Conservation (phyloP, 2,329 filamentous ascomycete genomes). For the Neocatenulostroma microsporum region DNA sequence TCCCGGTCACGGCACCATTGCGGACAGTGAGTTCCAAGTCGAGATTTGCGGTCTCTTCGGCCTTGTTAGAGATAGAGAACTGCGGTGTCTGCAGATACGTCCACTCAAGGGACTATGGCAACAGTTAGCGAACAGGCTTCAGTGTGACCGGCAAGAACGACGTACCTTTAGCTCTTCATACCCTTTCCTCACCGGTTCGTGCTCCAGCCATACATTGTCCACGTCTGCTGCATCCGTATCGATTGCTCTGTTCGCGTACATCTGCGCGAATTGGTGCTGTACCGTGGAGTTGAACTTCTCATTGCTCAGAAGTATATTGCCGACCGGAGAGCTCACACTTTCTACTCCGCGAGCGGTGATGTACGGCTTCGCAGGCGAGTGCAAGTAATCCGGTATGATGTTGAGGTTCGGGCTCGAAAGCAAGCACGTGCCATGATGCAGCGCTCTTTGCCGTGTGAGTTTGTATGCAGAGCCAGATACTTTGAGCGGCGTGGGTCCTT, state of each 20-base stretch:
- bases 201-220: constrained; percentile 38
- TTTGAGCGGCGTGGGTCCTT: constrained; percentile 50
- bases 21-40: constrained; percentile 32
- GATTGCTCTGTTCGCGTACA: too few species aligned
- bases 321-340: constrained; percentile 77
- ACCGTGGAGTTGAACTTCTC: constrained; percentile 40
- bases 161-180: constrained; percentile 53
- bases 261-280: constrained; percentile 52
- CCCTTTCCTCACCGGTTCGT: constrained; percentile 53
- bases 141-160: constrained; percentile 5
- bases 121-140: constrained; percentile 26
- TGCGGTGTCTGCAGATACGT: constrained; percentile 78
- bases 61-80: constrained; percentile 46
- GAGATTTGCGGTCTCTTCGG: constrained; percentile 6
- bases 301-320: constrained; percentile 61
- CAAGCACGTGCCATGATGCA: constrained; percentile 91
- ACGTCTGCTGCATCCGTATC: too few species aligned
- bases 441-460: constrained; percentile 66
- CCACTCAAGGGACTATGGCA: constrained; percentile 57
- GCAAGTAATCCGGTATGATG: constrained; percentile 61
- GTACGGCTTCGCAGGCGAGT: constrained; percentile 67
- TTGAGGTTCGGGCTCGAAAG: constrained; percentile 67
- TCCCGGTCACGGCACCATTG: too few species aligned
- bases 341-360: constrained; percentile 80
- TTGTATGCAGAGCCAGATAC: constrained; percentile 95